Evolutionary conservation across 345 rosid species (phyloP).

Genomic region (Ricinus communis): DNA sequence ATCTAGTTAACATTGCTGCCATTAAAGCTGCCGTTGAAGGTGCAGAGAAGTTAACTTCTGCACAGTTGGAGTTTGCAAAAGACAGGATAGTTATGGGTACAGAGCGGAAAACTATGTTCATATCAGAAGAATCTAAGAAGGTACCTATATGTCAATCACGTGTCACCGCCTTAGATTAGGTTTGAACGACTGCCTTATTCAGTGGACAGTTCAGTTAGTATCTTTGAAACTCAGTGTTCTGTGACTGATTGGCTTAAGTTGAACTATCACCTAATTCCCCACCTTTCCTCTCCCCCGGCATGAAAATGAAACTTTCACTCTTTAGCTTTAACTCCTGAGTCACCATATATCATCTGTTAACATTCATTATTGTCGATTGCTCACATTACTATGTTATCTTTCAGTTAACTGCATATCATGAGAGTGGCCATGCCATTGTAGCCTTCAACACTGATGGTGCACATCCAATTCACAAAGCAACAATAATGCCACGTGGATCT

Average conservation of each 20-base stretch:
- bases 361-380: slow-evolving; percentile 11
- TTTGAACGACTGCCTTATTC: neutral
- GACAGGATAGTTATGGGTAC: slow-evolving; percentile 96
- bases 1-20: slow-evolving; percentile 96
- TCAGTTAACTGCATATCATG: slow-evolving; percentile 98
- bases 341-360: neutral
- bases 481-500: slow-evolving; percentile 97
- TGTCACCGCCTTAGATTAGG: neutral
- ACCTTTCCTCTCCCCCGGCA: neutral
- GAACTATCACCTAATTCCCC: slow-evolving; percentile 1
- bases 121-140: slow-evolving; percentile 97
- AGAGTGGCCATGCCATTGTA: slow-evolving; percentile 97
- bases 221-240: neutral
- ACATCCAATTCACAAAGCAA: slow-evolving; percentile 96
- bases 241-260: neutral
- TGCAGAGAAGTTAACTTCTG: slow-evolving; percentile 67
- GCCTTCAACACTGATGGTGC: slow-evolving; percentile 91
- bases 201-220: neutral
- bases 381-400: slow-evolving; percentile 14
- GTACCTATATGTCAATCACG: slow-evolving; percentile 34
- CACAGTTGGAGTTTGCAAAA: slow-evolving; percentile 89
- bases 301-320: neutral
- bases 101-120: slow-evolving; percentile 91
- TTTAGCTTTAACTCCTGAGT: neutral
- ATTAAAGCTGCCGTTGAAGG: slow-evolving; percentile 99